phyloP scores from a whole-genome alignment of 129 eudicot species.

The Smallanthus sonchifolius region DNA sequence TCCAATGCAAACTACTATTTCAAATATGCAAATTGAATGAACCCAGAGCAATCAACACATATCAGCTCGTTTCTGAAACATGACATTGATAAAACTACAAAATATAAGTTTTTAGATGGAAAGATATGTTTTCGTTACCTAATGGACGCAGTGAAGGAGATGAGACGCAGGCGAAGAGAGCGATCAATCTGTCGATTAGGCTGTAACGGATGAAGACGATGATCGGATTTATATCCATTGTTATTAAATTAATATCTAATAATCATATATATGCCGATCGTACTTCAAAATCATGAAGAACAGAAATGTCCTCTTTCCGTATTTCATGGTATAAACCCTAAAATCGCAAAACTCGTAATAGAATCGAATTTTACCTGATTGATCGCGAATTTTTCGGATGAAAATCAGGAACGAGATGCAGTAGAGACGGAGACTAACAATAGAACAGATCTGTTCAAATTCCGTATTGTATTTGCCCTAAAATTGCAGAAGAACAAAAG shows the following conservation, averaged over 20 bases:
- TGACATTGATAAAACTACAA: neutral
- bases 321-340: neutral
- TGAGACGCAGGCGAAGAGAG: slow-evolving; percentile 3
- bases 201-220: slow-evolving; percentile 11
- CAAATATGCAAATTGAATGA: neutral
- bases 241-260: too few species aligned
- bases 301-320: neutral
- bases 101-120: neutral
- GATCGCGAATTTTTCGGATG: neutral
- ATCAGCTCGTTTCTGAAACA: neutral
- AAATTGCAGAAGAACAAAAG: neutral
- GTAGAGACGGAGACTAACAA: neutral
- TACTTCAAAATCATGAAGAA: neutral
- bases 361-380: neutral
- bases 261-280: neutral
- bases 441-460: too few species aligned
- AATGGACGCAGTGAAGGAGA: slow-evolving; percentile 5
- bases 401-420: neutral
- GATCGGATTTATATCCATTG: slow-evolving; percentile 7
- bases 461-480: neutral
- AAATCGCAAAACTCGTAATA: neutral
- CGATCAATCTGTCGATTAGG: slow-evolving; percentile 24
- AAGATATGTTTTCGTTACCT: slow-evolving; percentile 9
- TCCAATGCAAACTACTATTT: neutral
- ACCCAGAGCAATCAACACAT: neutral